Percentiles rank a stretch among this genome's conserved stretches.
These are phyloP conservation scores for Blastomyces emzantsi DNA, from an alignment of 2,329 filamentous ascomycete species.

Conservation along the genomic window DNA sequence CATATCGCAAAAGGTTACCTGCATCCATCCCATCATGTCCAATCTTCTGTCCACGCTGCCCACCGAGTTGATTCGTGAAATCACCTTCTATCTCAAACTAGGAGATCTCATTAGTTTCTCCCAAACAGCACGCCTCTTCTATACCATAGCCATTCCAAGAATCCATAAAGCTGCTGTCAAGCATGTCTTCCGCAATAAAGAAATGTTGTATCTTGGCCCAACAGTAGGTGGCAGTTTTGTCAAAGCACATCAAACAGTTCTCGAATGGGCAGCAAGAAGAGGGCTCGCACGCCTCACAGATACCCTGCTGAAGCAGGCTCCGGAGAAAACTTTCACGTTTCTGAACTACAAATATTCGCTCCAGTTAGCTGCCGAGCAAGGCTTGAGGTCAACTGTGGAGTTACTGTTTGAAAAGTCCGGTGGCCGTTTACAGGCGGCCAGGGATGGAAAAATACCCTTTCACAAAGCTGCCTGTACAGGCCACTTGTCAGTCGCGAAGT, in stretches of 20 bases:
- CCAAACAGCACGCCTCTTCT: neutral
- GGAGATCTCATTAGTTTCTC: neutral
- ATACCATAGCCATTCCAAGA: neutral
- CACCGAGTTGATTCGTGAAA: neutral
- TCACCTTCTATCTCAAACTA: neutral
- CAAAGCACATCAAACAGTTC: neutral
- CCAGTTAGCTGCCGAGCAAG: neutral
- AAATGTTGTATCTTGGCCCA: neutral
- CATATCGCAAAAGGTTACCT: neutral
- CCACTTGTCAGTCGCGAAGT: neutral
- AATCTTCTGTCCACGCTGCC: neutral
- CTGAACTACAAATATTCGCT: conserved; percentile 1
- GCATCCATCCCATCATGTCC: neutral
- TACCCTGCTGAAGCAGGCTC: neutral
- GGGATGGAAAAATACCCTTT: neutral
- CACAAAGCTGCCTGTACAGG: neutral
- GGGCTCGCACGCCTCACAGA: neutral
- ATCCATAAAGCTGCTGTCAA: conserved; percentile 2
- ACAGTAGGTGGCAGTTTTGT: neutral
- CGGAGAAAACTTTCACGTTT: neutral
- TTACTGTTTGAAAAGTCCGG: neutral
- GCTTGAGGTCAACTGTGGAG: neutral
- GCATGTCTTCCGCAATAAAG: neutral
- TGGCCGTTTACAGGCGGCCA: neutral
- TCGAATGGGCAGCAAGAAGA: neutral